Conservation (phyloP, 345 rosid genomes). For the Brassica nigra region DNA sequence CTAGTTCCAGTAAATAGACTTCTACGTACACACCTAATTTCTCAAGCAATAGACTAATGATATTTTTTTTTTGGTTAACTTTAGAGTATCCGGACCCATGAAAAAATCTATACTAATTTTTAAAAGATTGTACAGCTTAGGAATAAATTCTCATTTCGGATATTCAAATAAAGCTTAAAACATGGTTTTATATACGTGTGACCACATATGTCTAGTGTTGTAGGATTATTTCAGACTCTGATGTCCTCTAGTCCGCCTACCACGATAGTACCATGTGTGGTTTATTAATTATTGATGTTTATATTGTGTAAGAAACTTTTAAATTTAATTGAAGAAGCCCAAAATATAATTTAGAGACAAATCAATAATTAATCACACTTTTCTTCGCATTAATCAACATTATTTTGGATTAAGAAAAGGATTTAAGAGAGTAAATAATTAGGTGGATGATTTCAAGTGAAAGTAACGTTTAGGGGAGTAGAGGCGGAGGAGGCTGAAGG, state of each 20-base stretch:
- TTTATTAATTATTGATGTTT: too few relatives aligned
- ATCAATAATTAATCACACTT: neutral
- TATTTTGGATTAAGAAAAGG: conserved; percentile 9
- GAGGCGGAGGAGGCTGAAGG: conserved; percentile 66
- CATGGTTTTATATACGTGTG: too few relatives aligned
- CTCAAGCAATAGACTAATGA: conserved; percentile 2
- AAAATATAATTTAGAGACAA: neutral
- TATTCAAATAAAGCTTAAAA: too few relatives aligned
- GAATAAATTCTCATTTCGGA: too few relatives aligned
- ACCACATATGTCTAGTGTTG: too few relatives aligned
- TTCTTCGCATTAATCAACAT: conserved; percentile 12
- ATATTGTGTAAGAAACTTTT: neutral
- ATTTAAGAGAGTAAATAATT: neutral
- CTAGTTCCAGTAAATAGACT: neutral
- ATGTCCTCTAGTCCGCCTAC: too few relatives aligned
- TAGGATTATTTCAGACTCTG: too few relatives aligned
- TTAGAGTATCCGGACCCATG: too few relatives aligned
- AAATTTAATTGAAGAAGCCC: neutral
- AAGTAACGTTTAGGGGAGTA: conserved; percentile 59
- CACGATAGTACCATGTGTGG: too few relatives aligned
- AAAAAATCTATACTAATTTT: too few relatives aligned
- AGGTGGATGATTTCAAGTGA: conserved; percentile 38
- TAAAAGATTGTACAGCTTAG: too few relatives aligned
- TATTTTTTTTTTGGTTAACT: neutral
- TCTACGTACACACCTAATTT: conserved; percentile 3